Percentiles rank a stretch among this genome's conserved stretches.
Evolutionary conservation across 306 rosid genomes (phyloP).

Genomic region (Vicia villosa): DNA sequence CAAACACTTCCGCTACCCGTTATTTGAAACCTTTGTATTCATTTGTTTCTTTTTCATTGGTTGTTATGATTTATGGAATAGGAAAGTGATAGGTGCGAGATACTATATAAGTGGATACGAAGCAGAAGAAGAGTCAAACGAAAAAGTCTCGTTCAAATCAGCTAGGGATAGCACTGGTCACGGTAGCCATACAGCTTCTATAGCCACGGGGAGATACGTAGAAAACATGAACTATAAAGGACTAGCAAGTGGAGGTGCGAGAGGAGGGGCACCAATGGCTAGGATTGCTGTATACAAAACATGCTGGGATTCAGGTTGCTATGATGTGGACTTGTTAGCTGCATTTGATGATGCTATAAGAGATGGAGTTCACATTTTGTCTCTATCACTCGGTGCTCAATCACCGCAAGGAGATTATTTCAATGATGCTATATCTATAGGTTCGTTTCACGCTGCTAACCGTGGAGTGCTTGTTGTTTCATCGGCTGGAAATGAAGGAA

Average conservation of each 20-base stretch:
- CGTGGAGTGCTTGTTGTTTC: slow-evolving; percentile 77
- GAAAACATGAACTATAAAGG: slow-evolving; percentile 77
- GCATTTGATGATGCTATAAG: slow-evolving; percentile 86
- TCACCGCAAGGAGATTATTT: slow-evolving; percentile 85
- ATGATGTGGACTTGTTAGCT: slow-evolving; percentile 77
- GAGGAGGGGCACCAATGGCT: slow-evolving; percentile 86
- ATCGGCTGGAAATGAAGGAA: slow-evolving; percentile 79
- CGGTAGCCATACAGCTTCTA: slow-evolving; percentile 86
- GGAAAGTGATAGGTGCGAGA: slow-evolving; percentile 88
- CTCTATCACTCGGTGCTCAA: slow-evolving; percentile 75
- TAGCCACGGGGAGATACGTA: slow-evolving; percentile 78
- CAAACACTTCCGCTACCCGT: background rate
- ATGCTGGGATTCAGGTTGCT: slow-evolving; percentile 89
- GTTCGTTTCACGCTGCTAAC: slow-evolving; percentile 75
- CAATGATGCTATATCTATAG: slow-evolving; percentile 81
- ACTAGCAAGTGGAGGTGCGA: slow-evolving; percentile 72
- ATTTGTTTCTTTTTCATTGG: slow-evolving; percentile 25
- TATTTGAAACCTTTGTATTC: background rate
- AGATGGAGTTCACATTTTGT: slow-evolving; percentile 79
- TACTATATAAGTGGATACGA: slow-evolving; percentile 73
- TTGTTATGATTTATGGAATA: slow-evolving; percentile 35
- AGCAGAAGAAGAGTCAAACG: slow-evolving; percentile 63
- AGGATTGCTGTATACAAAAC: slow-evolving; percentile 79
- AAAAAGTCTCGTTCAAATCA: slow-evolving; percentile 59
- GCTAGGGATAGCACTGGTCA: slow-evolving; percentile 86